A percentile compares a stretch with the other conserved stretches of the same genome.
These are phyloP conservation scores for Mycena polygramma DNA, from an alignment of 768 basidiomycete genomes.

Conservation along the genomic window DNA sequence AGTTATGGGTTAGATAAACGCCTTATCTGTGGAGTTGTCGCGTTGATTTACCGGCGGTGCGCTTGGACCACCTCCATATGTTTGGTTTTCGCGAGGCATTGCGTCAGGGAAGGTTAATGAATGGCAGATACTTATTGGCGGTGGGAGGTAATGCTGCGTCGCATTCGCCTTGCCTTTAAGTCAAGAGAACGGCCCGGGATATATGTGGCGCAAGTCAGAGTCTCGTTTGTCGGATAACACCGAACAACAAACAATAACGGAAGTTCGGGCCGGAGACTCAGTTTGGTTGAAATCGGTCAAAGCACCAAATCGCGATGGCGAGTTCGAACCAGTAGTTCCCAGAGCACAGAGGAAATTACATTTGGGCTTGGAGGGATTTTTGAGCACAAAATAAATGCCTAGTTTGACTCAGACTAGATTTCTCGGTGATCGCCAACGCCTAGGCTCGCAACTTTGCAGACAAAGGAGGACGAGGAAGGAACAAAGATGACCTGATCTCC, in stretches of 20 bases:
- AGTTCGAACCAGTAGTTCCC: neutral
- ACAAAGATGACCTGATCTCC: neutral
- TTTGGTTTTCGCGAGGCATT: conserved; percentile 22
- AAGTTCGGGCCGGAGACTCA: conserved; percentile 8
- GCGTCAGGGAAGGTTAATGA: neutral
- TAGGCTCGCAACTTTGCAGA: neutral
- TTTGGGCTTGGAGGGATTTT: too few relatives aligned
- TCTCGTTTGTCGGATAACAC: conserved; percentile 18
- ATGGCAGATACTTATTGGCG: neutral
- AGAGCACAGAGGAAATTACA: too few relatives aligned
- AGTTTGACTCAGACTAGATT: too few relatives aligned
- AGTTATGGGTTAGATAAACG: conserved; percentile 3
- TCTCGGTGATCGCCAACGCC: neutral
- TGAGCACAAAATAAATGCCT: too few relatives aligned
- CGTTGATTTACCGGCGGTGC: conserved; percentile 17
- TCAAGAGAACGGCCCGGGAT: conserved; percentile 25
- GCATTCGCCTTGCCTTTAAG: conserved; percentile 13
- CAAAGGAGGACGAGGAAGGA: neutral
- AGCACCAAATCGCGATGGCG: conserved; percentile 16
- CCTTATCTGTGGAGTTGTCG: conserved; percentile 23
- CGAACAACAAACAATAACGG: conserved; percentile 21
- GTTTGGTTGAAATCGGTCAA: conserved; percentile 9
- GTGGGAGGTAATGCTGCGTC: neutral
- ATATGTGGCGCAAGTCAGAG: conserved; percentile 28
- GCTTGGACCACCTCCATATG: conserved; percentile 7